Percentiles rank a stretch among this genome's conserved stretches.
phyloP scores from a whole-genome alignment of 2,329 filamentous ascomycete genomes.

The Fusarium liriodendri region DNA sequence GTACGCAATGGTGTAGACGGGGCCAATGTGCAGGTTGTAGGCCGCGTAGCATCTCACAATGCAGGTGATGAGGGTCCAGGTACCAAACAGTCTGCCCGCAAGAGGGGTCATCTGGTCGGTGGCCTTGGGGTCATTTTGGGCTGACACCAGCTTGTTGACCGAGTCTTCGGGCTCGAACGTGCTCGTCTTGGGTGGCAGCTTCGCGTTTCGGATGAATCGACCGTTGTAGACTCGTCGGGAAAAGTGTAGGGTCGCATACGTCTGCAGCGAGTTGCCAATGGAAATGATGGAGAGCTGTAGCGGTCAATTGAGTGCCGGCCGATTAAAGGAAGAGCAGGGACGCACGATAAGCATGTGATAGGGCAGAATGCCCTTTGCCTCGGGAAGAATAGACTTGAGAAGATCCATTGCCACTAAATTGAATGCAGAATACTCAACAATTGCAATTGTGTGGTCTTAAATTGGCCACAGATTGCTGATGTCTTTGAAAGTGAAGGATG shows the following conservation, averaged over 20 bases:
- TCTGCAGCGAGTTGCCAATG: conserved; percentile 85
- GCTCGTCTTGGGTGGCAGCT: conserved; percentile 54
- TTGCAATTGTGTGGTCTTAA: background rate
- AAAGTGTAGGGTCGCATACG: conserved; percentile 82
- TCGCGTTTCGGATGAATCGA: conserved; percentile 64
- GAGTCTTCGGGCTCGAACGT: conserved; percentile 64
- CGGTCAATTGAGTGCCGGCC: conserved; percentile 26
- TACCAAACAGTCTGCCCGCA: conserved; percentile 83
- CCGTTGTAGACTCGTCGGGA: conserved; percentile 89
- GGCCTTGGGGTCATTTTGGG: conserved; percentile 58
- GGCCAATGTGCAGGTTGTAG: conserved; percentile 79
- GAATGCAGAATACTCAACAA: conserved; percentile 15
- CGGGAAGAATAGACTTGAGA: conserved; percentile 58
- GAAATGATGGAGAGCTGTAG: conserved; percentile 83
- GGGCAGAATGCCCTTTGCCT: conserved; percentile 65
- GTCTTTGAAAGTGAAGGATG: conserved; percentile 4
- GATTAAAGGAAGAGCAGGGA: background rate
- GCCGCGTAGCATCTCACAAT: conserved; percentile 85
- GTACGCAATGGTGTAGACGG: conserved; percentile 82
- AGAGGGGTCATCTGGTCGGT: conserved; percentile 77
- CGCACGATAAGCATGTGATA: conserved; percentile 70
- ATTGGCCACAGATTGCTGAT: background rate
- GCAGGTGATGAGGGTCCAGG: conserved; percentile 84
- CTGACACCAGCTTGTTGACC: conserved; percentile 62
- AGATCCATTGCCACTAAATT: conserved; percentile 55